Evolutionary conservation across 805 yeast genomes (phyloP).

Genomic region (Kazachstania psychrophila): DNA sequence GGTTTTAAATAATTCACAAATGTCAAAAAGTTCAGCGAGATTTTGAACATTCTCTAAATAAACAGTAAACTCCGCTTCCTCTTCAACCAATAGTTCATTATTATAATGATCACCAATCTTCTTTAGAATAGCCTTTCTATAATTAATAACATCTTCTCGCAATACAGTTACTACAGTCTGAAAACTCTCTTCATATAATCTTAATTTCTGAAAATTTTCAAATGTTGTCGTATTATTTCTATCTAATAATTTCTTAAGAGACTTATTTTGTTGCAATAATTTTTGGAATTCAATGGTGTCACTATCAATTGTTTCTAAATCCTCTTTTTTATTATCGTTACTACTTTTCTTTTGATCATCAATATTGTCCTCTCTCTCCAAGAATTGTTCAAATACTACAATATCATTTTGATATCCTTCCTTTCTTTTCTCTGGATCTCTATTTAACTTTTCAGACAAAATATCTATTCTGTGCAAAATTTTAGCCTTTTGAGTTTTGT

Average conservation of each 20-base stretch:
- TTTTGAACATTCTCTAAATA: slow-evolving; percentile 15
- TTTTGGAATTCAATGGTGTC: neutral
- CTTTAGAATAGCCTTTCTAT: slow-evolving; percentile 8
- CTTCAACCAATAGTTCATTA: slow-evolving; percentile 12
- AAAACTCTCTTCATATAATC: slow-evolving; percentile 15
- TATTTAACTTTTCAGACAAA: slow-evolving; percentile 12
- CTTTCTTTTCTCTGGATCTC: slow-evolving; percentile 4
- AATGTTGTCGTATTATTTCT: slow-evolving; percentile 6
- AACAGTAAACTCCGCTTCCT: slow-evolving; percentile 15
- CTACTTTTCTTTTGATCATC: neutral
- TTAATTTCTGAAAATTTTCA: slow-evolving; percentile 12
- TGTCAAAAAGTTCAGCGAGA: slow-evolving; percentile 13
- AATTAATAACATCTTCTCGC: slow-evolving; percentile 13
- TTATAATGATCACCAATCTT: slow-evolving; percentile 9
- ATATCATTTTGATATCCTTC: slow-evolving; percentile 9
- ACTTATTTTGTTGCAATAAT: slow-evolving; percentile 1
- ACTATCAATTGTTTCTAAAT: neutral
- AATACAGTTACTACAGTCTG: slow-evolving; percentile 12
- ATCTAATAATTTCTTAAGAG: slow-evolving; percentile 4
- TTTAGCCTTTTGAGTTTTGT: slow-evolving; percentile 15
- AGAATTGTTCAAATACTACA: slow-evolving; percentile 12
- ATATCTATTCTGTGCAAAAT: slow-evolving; percentile 15
- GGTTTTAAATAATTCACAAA: slow-evolving; percentile 14
- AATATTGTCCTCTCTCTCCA: slow-evolving; percentile 4
- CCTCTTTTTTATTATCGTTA: neutral